Evolutionary conservation across 2,329 filamentous ascomycete species (phyloP), one percentile per base, ranked within the genome.

Genomic region (Parafenestella ontariensis): DNA sequence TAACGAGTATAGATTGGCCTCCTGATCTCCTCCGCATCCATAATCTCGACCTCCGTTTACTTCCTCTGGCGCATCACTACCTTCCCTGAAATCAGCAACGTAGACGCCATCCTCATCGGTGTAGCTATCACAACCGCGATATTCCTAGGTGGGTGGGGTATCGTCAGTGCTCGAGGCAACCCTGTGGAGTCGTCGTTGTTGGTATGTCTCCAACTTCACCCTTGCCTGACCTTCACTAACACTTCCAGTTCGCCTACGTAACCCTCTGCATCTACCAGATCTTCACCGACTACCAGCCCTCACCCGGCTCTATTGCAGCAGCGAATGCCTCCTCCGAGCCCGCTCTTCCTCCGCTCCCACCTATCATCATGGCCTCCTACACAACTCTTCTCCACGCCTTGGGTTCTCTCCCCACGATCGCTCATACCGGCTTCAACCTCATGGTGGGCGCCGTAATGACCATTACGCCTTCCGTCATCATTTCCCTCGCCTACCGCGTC

Each of bases 191-290:
- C 92, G 64, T 96, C 94, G 20, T 82, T 99, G 10, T 84, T 99
- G 24, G 78, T 79, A 74, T 46, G 76, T 65, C 21, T 8, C 4
- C 17, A 17, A 18, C 6, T 11, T 29, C 8, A 23, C n/a, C 15
- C 2, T 17, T 6, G 34, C 23, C 28, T 34, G 15, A 18, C 20
- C 37, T 33, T n/a, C 36, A 17, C 54, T 67, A 48, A 66, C 44
- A 13, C 15, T 11, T 29, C 23, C 48, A 79, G 76, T 98, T 99
- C 72, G 94, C 95, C 69, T 99, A 99, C 77, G 87, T 97, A 57
- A 95, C 96, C n/a, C 88, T 99, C 59, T 98, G 94, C 80, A 90
- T 98, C 71, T 99, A 98, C 79, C 95, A 99, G 77, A 98, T 98
- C 76, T 98, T 98, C 77, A 99, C 95, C 68, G 95, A 99, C 78